Evolutionary conservation across 331 rosid species (phyloP).

Genomic region (Quercus lobata): DNA sequence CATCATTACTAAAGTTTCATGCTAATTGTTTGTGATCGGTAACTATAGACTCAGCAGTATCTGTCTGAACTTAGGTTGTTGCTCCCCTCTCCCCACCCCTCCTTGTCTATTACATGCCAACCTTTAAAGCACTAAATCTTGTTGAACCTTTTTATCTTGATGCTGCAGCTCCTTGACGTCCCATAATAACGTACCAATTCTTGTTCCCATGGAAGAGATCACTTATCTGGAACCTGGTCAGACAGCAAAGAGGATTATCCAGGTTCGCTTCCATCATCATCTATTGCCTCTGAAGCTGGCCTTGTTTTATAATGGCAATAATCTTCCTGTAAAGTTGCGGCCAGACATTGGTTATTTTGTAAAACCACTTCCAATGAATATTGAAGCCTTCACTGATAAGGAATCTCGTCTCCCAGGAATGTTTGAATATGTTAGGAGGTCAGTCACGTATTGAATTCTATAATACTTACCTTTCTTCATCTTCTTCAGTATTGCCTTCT

Average conservation of each 20-base stretch:
- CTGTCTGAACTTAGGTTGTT: not conserved
- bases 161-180: conserved; percentile 51
- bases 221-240: conserved; percentile 78
- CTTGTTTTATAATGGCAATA: conserved; percentile 69
- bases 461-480: not conserved
- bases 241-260: conserved; percentile 46
- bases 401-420: conserved; percentile 91
- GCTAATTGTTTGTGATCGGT: not conserved
- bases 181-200: conserved; percentile 37
- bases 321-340: conserved; percentile 62
- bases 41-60: not conserved
- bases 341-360: conserved; percentile 95
- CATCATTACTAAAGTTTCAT: not conserved
- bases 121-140: conserved; percentile 10
- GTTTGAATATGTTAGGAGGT: conserved; percentile 94
- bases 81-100: not conserved
- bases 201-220: conserved; percentile 66
- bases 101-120: conserved; percentile 9
- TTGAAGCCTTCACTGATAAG: conserved; percentile 53
- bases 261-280: conserved; percentile 89
- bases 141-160: conserved; percentile 9
- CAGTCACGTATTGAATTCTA: conserved; percentile 17
- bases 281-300: conserved; percentile 84
- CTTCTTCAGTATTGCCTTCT: not conserved
- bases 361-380: conserved; percentile 61